Conservation (phyloP, 169 alveolate genomes). For the Theileria sp. region DNA sequence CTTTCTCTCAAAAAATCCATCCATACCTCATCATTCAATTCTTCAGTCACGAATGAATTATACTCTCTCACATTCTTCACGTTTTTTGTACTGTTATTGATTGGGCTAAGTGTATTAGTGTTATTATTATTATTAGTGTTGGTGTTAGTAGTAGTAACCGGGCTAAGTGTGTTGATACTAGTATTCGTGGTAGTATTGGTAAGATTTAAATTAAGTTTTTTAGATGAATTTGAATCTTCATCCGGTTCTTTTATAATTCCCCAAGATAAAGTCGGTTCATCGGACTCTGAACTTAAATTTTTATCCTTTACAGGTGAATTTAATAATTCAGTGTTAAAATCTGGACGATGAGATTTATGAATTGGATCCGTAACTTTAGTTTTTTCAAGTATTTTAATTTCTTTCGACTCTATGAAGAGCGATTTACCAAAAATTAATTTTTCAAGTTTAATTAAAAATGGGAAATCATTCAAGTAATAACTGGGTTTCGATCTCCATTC, state of each 20-base stretch:
- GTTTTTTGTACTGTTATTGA: too few species aligned
- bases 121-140: too few species aligned
- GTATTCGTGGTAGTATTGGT: background rate
- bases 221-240: too few species aligned
- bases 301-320: too few species aligned
- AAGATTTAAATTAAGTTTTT: background rate
- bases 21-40: slow-evolving; percentile 28
- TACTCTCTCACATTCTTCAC: background rate
- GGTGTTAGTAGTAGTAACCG: too few species aligned
- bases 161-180: too few species aligned
- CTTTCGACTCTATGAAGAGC: background rate
- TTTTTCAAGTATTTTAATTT: background rate
- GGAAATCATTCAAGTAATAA: background rate
- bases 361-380: background rate
- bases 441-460: background rate
- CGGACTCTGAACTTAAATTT: background rate
- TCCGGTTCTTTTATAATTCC: background rate
- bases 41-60: background rate
- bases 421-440: background rate
- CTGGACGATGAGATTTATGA: background rate
- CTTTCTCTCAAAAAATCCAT: background rate
- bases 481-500: slow-evolving; percentile 21
- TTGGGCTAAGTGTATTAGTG: too few species aligned
- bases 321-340: background rate
- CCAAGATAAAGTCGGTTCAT: background rate